phyloP scores from a whole-genome alignment of 352 stramenopile genomes.

The Phytophthora sp. region DNA sequence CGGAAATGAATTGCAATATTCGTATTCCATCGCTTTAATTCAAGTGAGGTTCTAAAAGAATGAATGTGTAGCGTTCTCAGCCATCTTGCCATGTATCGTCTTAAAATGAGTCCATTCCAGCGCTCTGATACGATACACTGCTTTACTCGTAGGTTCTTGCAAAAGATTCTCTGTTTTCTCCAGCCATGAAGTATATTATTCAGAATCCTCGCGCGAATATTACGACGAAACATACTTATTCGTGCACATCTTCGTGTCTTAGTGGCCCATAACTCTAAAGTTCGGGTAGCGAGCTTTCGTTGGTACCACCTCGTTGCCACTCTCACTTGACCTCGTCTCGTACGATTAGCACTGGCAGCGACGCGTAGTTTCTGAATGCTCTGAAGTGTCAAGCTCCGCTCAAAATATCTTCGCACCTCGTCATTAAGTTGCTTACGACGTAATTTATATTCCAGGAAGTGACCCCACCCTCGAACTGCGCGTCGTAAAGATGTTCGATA shows the following conservation, averaged over 20 bases:
- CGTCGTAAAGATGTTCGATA: constrained; percentile 21
- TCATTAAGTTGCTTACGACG: constrained; percentile 14
- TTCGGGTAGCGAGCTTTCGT: constrained; percentile 5
- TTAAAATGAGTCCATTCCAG: constrained; percentile 4
- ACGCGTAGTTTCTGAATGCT: constrained; percentile 8
- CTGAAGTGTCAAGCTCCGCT: constrained; percentile 14
- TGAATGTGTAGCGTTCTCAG: constrained; percentile 7
- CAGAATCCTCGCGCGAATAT: constrained; percentile 9
- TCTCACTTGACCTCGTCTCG: constrained; percentile 1
- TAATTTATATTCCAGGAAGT: constrained; percentile 15
- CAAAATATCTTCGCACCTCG: constrained; percentile 7
- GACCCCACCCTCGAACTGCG: constrained; percentile 14
- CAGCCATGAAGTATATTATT: constrained; percentile 7
- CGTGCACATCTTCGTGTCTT: background rate
- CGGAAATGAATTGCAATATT: constrained; percentile 18
- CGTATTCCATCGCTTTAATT: constrained; percentile 10
- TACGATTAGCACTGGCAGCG: constrained; percentile 1
- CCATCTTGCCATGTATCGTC: constrained; percentile 22
- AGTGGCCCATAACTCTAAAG: constrained; percentile 14
- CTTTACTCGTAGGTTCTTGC: background rate
- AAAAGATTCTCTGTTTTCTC: background rate
- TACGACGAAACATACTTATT: background rate
- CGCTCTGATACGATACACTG: constrained; percentile 15
- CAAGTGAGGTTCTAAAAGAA: constrained; percentile 1
- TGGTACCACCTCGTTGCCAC: constrained; percentile 21